These are phyloP conservation scores for Rubia tinctorum DNA, from an alignment of 305 asterid genomes.

Conservation along the genomic window DNA sequence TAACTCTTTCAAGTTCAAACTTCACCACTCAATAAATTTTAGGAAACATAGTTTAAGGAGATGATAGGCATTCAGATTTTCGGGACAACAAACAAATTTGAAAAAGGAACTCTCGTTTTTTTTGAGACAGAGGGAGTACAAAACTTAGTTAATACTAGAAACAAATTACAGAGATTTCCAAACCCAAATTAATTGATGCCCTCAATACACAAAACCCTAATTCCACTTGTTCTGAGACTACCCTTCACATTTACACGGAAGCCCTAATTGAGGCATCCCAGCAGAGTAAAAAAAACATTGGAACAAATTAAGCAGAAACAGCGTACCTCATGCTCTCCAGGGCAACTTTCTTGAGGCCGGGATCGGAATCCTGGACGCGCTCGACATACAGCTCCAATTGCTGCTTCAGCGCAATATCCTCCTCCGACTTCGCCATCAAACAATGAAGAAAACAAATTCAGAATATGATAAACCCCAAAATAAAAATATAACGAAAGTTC, in stretches of 20 bases:
- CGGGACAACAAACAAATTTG: no score
- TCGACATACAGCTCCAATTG: constrained; percentile 92
- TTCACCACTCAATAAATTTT: no score
- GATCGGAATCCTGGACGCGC: constrained; percentile 84
- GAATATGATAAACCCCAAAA: neutral
- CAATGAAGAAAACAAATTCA: constrained; percentile 11
- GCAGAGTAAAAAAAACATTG: neutral
- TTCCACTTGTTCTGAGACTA: neutral
- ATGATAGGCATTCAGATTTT: no score
- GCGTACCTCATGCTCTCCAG: constrained; percentile 92
- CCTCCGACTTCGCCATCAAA: constrained; percentile 67
- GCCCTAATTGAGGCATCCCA: neutral
- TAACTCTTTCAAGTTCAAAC: no score
- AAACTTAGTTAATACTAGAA: no score
- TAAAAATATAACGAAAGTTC: neutral
- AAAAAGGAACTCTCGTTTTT: no score
- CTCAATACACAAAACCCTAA: neutral
- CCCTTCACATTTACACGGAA: neutral
- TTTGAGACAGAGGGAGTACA: no score
- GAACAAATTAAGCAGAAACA: neutral
- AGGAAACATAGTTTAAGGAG: no score
- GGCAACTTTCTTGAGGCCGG: constrained; percentile 84
- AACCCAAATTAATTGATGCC: neutral
- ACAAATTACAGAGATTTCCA: neutral
- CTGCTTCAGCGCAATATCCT: constrained; percentile 94